Base-by-base conservation (phyloP, 768 basidiomycete genomes). In the Crucibulum laeve region DNA sequence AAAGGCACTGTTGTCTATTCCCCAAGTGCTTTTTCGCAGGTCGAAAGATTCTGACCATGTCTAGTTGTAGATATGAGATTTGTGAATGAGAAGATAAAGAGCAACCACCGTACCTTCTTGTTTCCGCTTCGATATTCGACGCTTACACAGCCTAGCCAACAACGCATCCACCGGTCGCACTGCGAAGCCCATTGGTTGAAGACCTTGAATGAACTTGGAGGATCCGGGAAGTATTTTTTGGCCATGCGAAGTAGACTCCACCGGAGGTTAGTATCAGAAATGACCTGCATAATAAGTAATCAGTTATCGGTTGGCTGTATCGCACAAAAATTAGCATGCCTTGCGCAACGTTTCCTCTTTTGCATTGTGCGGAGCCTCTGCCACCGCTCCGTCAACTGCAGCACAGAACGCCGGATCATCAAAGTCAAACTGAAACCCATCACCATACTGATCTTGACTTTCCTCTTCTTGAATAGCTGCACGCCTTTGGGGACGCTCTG, bases 391-490 rank as follows among this genome's bases (percentile, higher is more conserved):
- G 14, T 70, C 76, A 5, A 87, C 67, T 5, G 80, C 69, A 22
- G 77, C 80, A 14, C 75, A 53, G 1, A 87, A 57, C 13, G 69
- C 72, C 17, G 80, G 82, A 52, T 89, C 85, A 41, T 62, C 43
- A 7, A 81, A 67, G 43, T 84, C 79, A 37, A 84, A 62, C 47
- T 79, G 75, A 30, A 83, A 54, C 34, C 57, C 42, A 19, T 50
- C 49, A 13, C 74, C 79, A 49, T 80, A 91, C 41, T 84, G 80
- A 44, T 91, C 87, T 54, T 93, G 88, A 49, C 84, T 90, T 47
- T 91, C 89, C 53, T 79, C 48, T 25, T 55, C 55, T 24, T 47
- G 36, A 42, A 44, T 49, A n/a, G 59, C 47, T 4, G 52, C 44
- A 1, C 56, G 56, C 0, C 58, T 63, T 3, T 56, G 46, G 4